These are phyloP conservation scores for Trichophyton schoenleinii DNA, from an alignment of 2,329 filamentous ascomycete genomes.

Conservation along the genomic window DNA sequence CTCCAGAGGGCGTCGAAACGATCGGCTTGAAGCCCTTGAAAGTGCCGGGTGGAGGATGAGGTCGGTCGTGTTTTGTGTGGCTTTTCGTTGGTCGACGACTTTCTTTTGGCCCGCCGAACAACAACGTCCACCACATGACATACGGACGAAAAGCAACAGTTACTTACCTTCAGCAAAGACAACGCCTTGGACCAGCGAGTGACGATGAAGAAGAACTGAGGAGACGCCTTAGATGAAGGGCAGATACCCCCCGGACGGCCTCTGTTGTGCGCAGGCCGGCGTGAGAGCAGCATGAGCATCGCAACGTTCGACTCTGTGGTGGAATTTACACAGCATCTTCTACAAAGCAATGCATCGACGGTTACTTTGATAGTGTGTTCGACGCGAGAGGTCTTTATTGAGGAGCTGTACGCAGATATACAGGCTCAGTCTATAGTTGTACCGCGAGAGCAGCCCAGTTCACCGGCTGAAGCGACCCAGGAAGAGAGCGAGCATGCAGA, in stretches of 20 bases:
- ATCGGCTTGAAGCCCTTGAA: background rate
- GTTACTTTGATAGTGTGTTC: constrained; percentile 62
- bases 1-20: background rate
- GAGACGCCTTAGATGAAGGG: background rate
- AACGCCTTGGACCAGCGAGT: background rate
- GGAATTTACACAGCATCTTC: constrained; percentile 50
- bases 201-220: background rate
- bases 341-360: constrained; percentile 43
- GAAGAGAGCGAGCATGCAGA: background rate
- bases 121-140: too few species aligned
- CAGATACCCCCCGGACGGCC: background rate
- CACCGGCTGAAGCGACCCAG: background rate
- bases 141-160: background rate
- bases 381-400: constrained; percentile 51
- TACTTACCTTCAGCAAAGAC: background rate
- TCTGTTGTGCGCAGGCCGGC: background rate
- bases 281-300: constrained; percentile 14
- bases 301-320: constrained; percentile 40
- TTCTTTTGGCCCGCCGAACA: background rate
- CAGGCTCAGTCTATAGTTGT: background rate
- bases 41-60: too few species aligned
- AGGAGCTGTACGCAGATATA: constrained; percentile 33
- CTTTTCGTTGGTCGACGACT: background rate
- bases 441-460: background rate
- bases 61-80: too few species aligned